phyloP scores from a whole-genome alignment of 2,329 filamentous ascomycete species.

The Pestalotiopsis sp. region DNA sequence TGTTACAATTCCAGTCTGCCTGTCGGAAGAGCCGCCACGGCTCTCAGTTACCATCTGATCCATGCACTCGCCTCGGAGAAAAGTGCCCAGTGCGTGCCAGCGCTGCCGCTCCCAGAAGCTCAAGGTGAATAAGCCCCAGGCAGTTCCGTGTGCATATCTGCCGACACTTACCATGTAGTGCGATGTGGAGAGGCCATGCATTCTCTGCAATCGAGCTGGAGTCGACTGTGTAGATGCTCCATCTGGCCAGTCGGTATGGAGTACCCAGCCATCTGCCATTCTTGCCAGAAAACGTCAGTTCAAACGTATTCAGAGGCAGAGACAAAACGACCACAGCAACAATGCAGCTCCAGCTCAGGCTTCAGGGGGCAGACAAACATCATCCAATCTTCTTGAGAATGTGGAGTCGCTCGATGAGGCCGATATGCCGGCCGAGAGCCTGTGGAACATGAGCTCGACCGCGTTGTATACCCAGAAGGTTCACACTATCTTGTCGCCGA shows the following conservation, averaged over 20 bases:
- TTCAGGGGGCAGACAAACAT: neutral
- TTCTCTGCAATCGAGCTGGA: slow-evolving; percentile 27
- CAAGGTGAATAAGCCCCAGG: neutral
- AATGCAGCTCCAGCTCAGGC: neutral
- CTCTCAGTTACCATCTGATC: neutral
- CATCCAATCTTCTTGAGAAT: neutral
- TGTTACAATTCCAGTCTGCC: neutral
- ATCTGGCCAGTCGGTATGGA: slow-evolving; percentile 1
- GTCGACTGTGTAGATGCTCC: slow-evolving; percentile 20
- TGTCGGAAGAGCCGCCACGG: neutral
- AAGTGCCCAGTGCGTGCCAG: neutral
- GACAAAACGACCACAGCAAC: neutral
- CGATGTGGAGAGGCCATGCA: slow-evolving; percentile 30
- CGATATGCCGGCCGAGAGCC: neutral
- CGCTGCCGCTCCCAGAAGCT: slow-evolving; percentile 6
- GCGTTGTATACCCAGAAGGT: neutral
- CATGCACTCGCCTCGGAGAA: neutral
- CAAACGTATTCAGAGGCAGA: too few relatives aligned
- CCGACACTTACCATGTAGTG: slow-evolving; percentile 13
- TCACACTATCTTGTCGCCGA: too few relatives aligned
- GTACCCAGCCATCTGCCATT: slow-evolving; percentile 5
- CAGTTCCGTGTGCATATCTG: neutral
- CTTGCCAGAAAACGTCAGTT: too few relatives aligned
- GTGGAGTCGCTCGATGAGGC: neutral
- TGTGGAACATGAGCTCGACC: neutral